phyloP scores from a whole-genome alignment of 2,329 filamentous ascomycete genomes.

The Aspergillus fijiensis region DNA sequence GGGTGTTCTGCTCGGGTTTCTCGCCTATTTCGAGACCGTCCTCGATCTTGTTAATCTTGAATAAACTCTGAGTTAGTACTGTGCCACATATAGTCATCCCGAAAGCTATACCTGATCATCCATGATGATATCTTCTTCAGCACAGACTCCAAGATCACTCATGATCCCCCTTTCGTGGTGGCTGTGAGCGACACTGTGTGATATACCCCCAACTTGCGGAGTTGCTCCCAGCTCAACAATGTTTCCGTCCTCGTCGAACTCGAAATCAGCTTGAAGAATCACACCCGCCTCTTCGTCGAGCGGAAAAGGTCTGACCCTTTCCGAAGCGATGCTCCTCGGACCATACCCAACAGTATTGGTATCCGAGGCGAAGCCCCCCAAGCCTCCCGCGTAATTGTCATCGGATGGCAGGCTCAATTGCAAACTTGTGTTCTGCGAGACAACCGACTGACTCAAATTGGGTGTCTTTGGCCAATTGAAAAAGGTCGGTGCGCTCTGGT shows the following conservation, averaged over 20 bases:
- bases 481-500: constrained; percentile 32
- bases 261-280: constrained; percentile 57
- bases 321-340: constrained; percentile 33
- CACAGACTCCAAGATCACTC: constrained; percentile 35
- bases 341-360: constrained; percentile 43
- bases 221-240: constrained; percentile 48
- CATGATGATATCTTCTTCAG: constrained; percentile 35
- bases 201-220: constrained; percentile 13
- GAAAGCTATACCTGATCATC: constrained; percentile 15
- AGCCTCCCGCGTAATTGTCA: constrained; percentile 34
- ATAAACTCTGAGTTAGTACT: background rate
- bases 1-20: background rate
- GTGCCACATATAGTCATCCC: background rate
- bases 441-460: constrained; percentile 29
- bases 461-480: constrained; percentile 37
- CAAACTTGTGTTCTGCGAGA: constrained; percentile 28
- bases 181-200: constrained; percentile 10
- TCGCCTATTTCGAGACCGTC: constrained; percentile 30
- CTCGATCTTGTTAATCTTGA: constrained; percentile 27
- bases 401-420: constrained; percentile 52
- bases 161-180: constrained; percentile 28
- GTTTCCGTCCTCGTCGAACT: constrained; percentile 62
- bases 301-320: constrained; percentile 22
- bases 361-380: constrained; percentile 42
- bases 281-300: constrained; percentile 47